phyloP scores from a whole-genome alignment of 2,329 filamentous ascomycete genomes.

The Diaporthe destruens region DNA sequence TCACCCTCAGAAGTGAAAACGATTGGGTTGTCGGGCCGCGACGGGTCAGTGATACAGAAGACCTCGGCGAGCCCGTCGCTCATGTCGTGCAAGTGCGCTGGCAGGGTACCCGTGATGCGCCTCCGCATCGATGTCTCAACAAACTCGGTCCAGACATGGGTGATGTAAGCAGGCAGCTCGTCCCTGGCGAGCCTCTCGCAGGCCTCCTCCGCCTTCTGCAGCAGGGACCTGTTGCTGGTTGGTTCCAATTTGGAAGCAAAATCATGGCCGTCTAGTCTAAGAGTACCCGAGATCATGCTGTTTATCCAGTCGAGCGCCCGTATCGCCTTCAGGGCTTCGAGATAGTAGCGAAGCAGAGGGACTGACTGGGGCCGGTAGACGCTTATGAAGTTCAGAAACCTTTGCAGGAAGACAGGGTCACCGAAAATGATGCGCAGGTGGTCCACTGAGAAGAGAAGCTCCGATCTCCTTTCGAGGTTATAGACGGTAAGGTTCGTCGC shows the following conservation, averaged over 20 bases:
- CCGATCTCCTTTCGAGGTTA: slow-evolving; percentile 66
- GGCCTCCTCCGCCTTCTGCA: slow-evolving; percentile 73
- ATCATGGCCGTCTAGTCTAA: slow-evolving; percentile 65
- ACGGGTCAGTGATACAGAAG: slow-evolving; percentile 82
- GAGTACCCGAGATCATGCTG: slow-evolving; percentile 72
- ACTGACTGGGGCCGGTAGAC: slow-evolving; percentile 71
- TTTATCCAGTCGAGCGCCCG: slow-evolving; percentile 80
- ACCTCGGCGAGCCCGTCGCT: slow-evolving; percentile 82
- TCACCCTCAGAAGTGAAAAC: slow-evolving; percentile 81
- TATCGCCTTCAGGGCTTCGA: slow-evolving; percentile 78
- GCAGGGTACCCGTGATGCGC: slow-evolving; percentile 75
- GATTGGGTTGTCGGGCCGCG: slow-evolving; percentile 79
- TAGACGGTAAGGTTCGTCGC: slow-evolving; percentile 51
- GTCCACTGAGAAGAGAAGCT: slow-evolving; percentile 67
- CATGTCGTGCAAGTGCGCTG: slow-evolving; percentile 73
- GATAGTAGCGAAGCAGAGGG: slow-evolving; percentile 76
- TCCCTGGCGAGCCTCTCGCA: slow-evolving; percentile 75
- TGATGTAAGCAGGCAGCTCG: slow-evolving; percentile 79
- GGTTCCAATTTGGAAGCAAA: slow-evolving; percentile 64
- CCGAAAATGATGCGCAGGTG: slow-evolving; percentile 54
- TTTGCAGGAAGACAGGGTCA: slow-evolving; percentile 51
- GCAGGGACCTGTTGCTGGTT: slow-evolving; percentile 69
- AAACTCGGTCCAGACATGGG: slow-evolving; percentile 75
- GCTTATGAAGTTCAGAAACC: slow-evolving; percentile 77
- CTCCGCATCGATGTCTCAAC: slow-evolving; percentile 78